Evolutionary conservation across 2,329 filamentous ascomycete species (phyloP).

Genomic region (Aspergillus phoenicis): DNA sequence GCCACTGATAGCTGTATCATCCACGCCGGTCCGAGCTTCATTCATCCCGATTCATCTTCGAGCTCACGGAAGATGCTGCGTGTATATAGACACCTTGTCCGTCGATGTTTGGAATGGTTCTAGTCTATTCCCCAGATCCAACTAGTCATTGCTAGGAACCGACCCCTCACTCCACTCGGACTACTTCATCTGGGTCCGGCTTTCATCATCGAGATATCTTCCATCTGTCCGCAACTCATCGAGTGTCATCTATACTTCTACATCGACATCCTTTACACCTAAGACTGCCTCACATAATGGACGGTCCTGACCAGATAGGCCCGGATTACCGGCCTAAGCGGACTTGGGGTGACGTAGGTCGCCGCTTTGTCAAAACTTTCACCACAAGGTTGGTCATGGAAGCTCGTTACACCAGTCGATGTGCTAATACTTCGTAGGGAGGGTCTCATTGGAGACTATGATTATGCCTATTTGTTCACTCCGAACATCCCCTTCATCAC

Average conservation of each 20-base stretch:
- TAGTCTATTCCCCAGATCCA: constrained; percentile 6
- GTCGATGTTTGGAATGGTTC: neutral
- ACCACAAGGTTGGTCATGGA: constrained; percentile 42
- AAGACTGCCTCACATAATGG: constrained; percentile 21
- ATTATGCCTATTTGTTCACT: constrained; percentile 86
- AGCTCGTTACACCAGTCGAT: neutral
- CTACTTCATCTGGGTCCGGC: neutral
- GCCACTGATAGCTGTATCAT: constrained; percentile 12
- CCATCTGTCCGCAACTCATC: neutral
- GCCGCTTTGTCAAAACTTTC: constrained; percentile 40
- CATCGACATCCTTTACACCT: neutral
- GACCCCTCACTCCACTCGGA: neutral
- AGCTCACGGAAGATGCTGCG: neutral
- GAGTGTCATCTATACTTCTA: neutral
- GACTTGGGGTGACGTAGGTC: constrained; percentile 38
- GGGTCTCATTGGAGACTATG: constrained; percentile 80
- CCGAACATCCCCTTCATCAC: constrained; percentile 82
- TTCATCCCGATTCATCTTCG: neutral
- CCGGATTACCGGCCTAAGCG: constrained; percentile 43
- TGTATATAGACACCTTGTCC: constrained; percentile 12
- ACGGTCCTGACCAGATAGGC: constrained; percentile 48
- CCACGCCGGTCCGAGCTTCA: neutral
- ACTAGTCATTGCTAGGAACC: neutral
- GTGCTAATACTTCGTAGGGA: constrained; percentile 48
- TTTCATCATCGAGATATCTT: neutral